phyloP scores from a whole-genome alignment of 2,329 filamentous ascomycete species.

The Teratosphaeria pseudoeucalypti region DNA sequence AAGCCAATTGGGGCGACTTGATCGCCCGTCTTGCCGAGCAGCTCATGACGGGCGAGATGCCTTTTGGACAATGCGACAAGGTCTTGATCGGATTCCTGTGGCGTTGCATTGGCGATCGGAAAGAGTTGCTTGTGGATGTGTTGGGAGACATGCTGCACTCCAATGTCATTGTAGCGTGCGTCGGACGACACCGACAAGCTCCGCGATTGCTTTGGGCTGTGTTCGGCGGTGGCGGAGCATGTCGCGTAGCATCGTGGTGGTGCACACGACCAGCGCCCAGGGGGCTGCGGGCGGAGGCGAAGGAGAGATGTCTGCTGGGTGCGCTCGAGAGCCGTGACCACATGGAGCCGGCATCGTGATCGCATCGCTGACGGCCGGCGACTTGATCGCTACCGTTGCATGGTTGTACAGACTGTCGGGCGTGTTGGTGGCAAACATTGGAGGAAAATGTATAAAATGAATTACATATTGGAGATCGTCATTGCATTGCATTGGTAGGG shows the following conservation, averaged over 20 bases:
- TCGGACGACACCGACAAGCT: constrained; percentile 32
- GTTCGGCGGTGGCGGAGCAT: constrained; percentile 4
- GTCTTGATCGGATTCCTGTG: constrained; percentile 60
- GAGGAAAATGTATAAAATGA: neutral
- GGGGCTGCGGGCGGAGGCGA: constrained; percentile 18
- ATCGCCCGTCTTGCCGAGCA: constrained; percentile 84
- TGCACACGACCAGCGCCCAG: constrained; percentile 18
- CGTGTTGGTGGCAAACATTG: neutral
- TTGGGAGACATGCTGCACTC: constrained; percentile 83
- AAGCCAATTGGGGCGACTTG: constrained; percentile 65
- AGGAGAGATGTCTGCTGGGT: constrained; percentile 28
- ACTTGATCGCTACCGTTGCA: neutral
- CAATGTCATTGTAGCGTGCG: constrained; percentile 80
- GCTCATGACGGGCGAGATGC: constrained; percentile 73
- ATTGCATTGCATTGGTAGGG: neutral
- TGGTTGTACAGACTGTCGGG: neutral
- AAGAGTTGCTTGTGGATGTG: constrained; percentile 81
- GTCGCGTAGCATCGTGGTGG: constrained; percentile 16
- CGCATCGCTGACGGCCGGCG: constrained; percentile 17
- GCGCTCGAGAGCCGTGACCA: constrained; percentile 21
- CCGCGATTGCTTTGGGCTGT: constrained; percentile 12
- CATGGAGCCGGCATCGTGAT: constrained; percentile 21
- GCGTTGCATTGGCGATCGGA: constrained; percentile 35
- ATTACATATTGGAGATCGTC: neutral
- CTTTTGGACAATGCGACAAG: constrained; percentile 72